A percentile compares a stretch with the other conserved stretches of the same genome.
Conservation (phyloP, 352 stramenopile genomes). For the Globisporangium solare region DNA sequence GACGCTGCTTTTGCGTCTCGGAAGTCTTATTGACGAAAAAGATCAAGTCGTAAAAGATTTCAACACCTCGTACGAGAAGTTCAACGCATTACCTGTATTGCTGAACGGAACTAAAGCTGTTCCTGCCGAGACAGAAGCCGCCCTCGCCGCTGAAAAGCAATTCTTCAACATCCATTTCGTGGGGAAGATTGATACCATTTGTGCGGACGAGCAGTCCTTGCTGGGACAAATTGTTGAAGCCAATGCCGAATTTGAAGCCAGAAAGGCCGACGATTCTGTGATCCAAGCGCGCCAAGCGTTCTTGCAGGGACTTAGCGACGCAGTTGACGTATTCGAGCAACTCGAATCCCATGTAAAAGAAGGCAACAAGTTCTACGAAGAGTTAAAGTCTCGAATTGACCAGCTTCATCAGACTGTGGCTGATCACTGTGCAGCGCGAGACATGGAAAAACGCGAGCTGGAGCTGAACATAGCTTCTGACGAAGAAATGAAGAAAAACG, state of each 20-base stretch:
- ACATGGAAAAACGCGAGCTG: slow-evolving; percentile 67
- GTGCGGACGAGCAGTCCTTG: slow-evolving; percentile 38
- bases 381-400: slow-evolving; percentile 45
- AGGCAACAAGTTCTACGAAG: slow-evolving; percentile 60
- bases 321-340: slow-evolving; percentile 72
- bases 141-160: slow-evolving; percentile 46
- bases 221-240: slow-evolving; percentile 33
- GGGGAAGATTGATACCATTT: slow-evolving; percentile 46
- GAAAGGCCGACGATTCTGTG: slow-evolving; percentile 51
- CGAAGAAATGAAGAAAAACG: slow-evolving; percentile 46
- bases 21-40: slow-evolving; percentile 53
- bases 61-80: slow-evolving; percentile 44
- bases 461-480: slow-evolving; percentile 60
- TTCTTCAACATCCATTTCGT: slow-evolving; percentile 63
- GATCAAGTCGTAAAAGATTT: slow-evolving; percentile 56
- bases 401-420: slow-evolving; percentile 70
- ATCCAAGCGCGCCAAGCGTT: slow-evolving; percentile 51
- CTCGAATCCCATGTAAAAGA: slow-evolving; percentile 72
- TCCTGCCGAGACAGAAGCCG: slow-evolving; percentile 19
- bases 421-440: slow-evolving; percentile 63
- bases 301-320: slow-evolving; percentile 56
- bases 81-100: slow-evolving; percentile 50
- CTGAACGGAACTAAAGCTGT: slow-evolving; percentile 24
- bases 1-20: slow-evolving; percentile 44
- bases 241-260: slow-evolving; percentile 56